Conservation (phyloP, 768 basidiomycete genomes). For the Collybia nuda region DNA sequence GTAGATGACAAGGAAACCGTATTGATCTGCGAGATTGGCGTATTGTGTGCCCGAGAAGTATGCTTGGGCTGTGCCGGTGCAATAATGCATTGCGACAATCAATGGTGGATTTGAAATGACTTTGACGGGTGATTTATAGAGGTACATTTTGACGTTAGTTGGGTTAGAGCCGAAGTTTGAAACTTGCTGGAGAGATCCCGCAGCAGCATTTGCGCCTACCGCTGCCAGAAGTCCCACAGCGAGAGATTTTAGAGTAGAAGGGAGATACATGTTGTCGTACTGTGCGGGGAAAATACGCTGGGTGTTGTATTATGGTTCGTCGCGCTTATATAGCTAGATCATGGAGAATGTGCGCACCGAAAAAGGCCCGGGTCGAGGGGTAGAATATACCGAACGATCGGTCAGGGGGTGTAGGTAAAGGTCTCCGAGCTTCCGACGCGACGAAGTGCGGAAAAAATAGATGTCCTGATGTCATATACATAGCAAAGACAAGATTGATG, state of each 20-base stretch:
- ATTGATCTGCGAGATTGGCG: constrained; percentile 46
- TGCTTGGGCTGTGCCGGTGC: constrained; percentile 48
- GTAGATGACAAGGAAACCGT: constrained; percentile 53
- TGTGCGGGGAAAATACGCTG: too few relatives aligned
- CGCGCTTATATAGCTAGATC: too few relatives aligned
- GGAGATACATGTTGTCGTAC: too few relatives aligned
- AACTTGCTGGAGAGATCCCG: constrained; percentile 37
- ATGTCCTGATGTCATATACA: too few relatives aligned
- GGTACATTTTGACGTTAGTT: constrained; percentile 47
- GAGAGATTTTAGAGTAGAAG: constrained; percentile 8
- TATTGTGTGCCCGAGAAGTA: constrained; percentile 51
- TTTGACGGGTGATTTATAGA: constrained; percentile 38
- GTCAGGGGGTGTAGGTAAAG: too few relatives aligned
- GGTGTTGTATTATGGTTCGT: too few relatives aligned
- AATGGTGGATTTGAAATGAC: constrained; percentile 39
- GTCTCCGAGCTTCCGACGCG: too few relatives aligned
- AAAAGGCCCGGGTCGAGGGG: too few relatives aligned
- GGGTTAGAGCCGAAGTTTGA: constrained; percentile 53
- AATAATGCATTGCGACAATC: constrained; percentile 55
- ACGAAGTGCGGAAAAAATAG: too few relatives aligned
- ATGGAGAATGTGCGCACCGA: too few relatives aligned
- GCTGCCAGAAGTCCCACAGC: constrained; percentile 13
- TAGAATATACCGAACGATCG: too few relatives aligned
- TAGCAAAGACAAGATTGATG: too few relatives aligned
- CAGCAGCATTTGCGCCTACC: constrained; percentile 24